phyloP scores from a whole-genome alignment of 768 basidiomycete species.

The Lanmaoa pseudosensibilis region DNA sequence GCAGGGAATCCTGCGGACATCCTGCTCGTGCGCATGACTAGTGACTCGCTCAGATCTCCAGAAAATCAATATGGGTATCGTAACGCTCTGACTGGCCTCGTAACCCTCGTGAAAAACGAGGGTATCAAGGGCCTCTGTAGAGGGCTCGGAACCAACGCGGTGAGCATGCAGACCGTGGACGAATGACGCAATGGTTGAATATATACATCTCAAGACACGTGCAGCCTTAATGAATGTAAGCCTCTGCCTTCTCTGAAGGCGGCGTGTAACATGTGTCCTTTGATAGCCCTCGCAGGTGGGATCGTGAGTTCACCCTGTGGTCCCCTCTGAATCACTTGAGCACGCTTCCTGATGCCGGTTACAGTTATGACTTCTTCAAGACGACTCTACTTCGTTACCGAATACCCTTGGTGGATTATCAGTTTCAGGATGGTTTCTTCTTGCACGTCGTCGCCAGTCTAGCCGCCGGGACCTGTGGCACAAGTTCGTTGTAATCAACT shows the following conservation, averaged over 20 bases:
- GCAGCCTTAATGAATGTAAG: slow-evolving; percentile 77
- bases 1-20: slow-evolving; percentile 84
- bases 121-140: slow-evolving; percentile 66
- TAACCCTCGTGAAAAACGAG: slow-evolving; percentile 63
- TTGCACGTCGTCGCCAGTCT: slow-evolving; percentile 70
- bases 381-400: slow-evolving; percentile 49
- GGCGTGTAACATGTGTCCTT: slow-evolving; percentile 4
- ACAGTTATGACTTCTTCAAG: slow-evolving; percentile 80
- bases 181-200: slow-evolving; percentile 8
- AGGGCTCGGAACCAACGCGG: slow-evolving; percentile 78
- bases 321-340: not conserved
- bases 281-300: slow-evolving; percentile 75
- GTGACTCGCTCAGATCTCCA: slow-evolving; percentile 72
- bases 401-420: slow-evolving; percentile 56
- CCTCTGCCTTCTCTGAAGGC: not conserved
- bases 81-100: slow-evolving; percentile 76
- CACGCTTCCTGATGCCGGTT: slow-evolving; percentile 2
- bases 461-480: slow-evolving; percentile 73
- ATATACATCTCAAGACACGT: slow-evolving; percentile 41
- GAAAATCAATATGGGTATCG: slow-evolving; percentile 75
- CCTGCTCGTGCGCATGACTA: slow-evolving; percentile 83
- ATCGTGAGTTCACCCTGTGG: slow-evolving; percentile 54
- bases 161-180: slow-evolving; percentile 34
- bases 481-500: slow-evolving; percentile 50
- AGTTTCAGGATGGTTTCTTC: slow-evolving; percentile 62